A percentile compares a stretch with the other conserved stretches of the same genome.
phyloP scores from a whole-genome alignment of 2,329 filamentous ascomycete genomes.

The Aspergillus sp. region DNA sequence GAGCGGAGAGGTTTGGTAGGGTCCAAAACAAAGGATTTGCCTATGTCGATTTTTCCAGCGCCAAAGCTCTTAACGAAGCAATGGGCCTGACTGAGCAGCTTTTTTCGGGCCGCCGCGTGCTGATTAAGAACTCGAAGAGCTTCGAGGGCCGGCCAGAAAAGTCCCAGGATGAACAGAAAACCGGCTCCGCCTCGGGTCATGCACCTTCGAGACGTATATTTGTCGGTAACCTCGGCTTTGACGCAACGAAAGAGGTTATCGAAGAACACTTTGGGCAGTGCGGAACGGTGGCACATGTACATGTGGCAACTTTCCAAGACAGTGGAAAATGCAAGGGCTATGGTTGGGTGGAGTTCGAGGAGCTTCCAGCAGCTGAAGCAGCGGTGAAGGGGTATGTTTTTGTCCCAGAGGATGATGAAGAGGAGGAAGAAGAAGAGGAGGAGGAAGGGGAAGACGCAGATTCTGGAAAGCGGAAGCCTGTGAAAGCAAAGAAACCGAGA shows the following conservation, averaged over 20 bases:
- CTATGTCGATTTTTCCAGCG: slow-evolving; percentile 81
- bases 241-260: slow-evolving; percentile 75
- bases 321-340: slow-evolving; percentile 97
- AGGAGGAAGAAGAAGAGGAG: slow-evolving; percentile 44
- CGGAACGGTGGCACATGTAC: slow-evolving; percentile 74
- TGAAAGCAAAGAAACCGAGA: slow-evolving; percentile 33
- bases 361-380: slow-evolving; percentile 66
- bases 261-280: slow-evolving; percentile 78
- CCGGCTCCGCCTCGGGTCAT: slow-evolving; percentile 41
- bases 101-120: slow-evolving; percentile 68
- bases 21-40: slow-evolving; percentile 87
- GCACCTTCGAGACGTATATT: slow-evolving; percentile 78
- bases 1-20: slow-evolving; percentile 48
- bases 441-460: slow-evolving; percentile 34
- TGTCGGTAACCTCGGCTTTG: slow-evolving; percentile 83
- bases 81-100: slow-evolving; percentile 82
- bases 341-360: slow-evolving; percentile 88
- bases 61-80: slow-evolving; percentile 67
- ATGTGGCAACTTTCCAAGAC: slow-evolving; percentile 93
- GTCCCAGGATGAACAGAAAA: slow-evolving; percentile 38
- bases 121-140: slow-evolving; percentile 89
- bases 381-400: slow-evolving; percentile 79
- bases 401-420: slow-evolving; percentile 48
- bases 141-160: slow-evolving; percentile 86
- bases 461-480: slow-evolving; percentile 25